Percentiles rank a stretch among this genome's conserved stretches.
Conservation (phyloP, 2,329 filamentous ascomycete species). For the Aspergillus novofumigatus region DNA sequence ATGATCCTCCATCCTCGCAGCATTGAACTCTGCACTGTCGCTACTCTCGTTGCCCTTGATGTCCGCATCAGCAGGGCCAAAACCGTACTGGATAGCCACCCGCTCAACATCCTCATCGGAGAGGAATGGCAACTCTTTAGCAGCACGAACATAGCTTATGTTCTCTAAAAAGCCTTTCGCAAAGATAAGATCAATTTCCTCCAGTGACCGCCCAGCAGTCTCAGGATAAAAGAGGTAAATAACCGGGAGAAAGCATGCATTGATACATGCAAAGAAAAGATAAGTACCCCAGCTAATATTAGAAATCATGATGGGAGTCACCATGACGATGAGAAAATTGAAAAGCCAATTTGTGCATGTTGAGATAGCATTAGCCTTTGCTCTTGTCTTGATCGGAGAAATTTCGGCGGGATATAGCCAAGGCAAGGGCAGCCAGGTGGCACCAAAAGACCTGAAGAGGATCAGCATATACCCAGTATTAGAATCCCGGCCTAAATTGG, state of each 20-base stretch:
- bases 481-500: no score
- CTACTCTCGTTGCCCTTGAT: not conserved
- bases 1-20: not conserved
- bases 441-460: constrained; percentile 52
- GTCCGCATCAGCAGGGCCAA: not conserved
- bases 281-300: constrained; percentile 41
- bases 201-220: constrained; percentile 42
- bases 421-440: constrained; percentile 60
- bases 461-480: no score
- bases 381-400: constrained; percentile 52
- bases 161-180: constrained; percentile 43
- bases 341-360: constrained; percentile 55
- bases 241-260: constrained; percentile 46
- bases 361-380: constrained; percentile 53
- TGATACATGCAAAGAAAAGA: constrained; percentile 42
- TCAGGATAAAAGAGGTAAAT: constrained; percentile 55
- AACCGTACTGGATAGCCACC: not conserved
- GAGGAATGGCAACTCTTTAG: constrained; percentile 31
- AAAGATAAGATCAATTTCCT: constrained; percentile 44
- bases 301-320: constrained; percentile 41
- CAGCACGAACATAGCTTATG: constrained; percentile 35
- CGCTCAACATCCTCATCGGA: not conserved
- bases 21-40: not conserved
- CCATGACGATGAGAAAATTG: constrained; percentile 54
- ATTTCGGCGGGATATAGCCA: constrained; percentile 53